Conservation (phyloP, 2,329 filamentous ascomycete species). For the Remersonia thermophila region DNA sequence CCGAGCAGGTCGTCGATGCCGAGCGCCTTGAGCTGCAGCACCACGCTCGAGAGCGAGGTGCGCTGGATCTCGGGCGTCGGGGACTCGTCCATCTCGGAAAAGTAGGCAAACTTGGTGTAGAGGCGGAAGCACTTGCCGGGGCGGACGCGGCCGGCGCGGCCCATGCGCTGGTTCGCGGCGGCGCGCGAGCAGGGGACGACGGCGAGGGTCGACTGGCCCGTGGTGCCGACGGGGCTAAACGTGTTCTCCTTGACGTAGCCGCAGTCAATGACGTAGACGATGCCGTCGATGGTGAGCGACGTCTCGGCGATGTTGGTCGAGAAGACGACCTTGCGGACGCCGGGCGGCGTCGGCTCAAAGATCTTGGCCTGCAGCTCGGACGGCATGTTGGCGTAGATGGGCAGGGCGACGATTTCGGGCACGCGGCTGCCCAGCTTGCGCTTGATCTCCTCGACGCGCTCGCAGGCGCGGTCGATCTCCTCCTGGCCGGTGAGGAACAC, state of each 20-base stretch:
- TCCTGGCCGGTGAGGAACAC: conserved; percentile 94
- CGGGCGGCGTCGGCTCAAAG: conserved; percentile 81
- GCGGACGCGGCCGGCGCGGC: conserved; percentile 81
- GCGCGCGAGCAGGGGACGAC: conserved; percentile 86
- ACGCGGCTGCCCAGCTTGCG: conserved; percentile 75
- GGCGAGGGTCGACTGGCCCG: conserved; percentile 83
- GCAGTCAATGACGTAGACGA: conserved; percentile 90
- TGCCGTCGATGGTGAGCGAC: conserved; percentile 86
- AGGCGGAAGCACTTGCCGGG: conserved; percentile 88
- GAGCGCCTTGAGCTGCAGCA: conserved; percentile 75
- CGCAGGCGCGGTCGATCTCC: conserved; percentile 82
- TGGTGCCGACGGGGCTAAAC: conserved; percentile 63
- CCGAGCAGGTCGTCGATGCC: conserved; percentile 86
- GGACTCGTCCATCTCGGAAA: conserved; percentile 87
- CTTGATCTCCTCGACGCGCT: conserved; percentile 73
- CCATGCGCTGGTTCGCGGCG: conserved; percentile 83
- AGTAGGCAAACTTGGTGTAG: conserved; percentile 87
- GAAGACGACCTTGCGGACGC: conserved; percentile 78
- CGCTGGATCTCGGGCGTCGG: conserved; percentile 89
- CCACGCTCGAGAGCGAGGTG: conserved; percentile 73
- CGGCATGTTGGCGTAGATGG: conserved; percentile 88
- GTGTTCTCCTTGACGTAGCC: conserved; percentile 94
- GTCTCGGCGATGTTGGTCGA: conserved; percentile 98
- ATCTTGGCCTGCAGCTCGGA: conserved; percentile 86
- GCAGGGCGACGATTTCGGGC: conserved; percentile 78